Conservation (phyloP, 352 stramenopile species). For the Globisporangium perplexum region DNA sequence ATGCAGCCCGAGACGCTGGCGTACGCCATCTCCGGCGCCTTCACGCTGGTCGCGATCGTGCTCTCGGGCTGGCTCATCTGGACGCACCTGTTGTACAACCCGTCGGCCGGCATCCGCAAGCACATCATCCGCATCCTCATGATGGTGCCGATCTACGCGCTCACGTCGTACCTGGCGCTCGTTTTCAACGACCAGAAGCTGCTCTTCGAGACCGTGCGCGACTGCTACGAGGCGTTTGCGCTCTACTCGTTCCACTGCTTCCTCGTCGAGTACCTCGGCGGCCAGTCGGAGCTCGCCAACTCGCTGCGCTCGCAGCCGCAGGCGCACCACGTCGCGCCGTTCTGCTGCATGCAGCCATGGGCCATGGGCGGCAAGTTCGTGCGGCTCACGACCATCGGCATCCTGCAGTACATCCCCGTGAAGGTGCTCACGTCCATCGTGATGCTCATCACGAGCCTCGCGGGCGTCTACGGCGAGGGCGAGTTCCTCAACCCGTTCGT, state of each 20-base stretch:
- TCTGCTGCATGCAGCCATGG: constrained; percentile 88
- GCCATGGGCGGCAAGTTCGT: constrained; percentile 92
- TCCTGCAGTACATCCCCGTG: constrained; percentile 91
- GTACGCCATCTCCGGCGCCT: constrained; percentile 83
- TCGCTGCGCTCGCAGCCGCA: constrained; percentile 85
- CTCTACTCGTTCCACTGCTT: constrained; percentile 94
- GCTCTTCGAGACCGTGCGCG: constrained; percentile 87
- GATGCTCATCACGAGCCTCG: constrained; percentile 79
- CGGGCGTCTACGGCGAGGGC: constrained; percentile 87
- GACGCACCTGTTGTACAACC: constrained; percentile 86
- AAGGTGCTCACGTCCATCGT: constrained; percentile 87
- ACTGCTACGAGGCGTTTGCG: constrained; percentile 92
- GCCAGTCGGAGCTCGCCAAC: constrained; percentile 71
- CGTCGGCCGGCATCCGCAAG: constrained; percentile 75
- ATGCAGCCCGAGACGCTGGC: constrained; percentile 87
- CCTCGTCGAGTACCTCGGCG: constrained; percentile 85
- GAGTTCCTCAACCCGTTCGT: constrained; percentile 82
- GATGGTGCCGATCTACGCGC: constrained; percentile 92
- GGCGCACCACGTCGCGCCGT: constrained; percentile 70
- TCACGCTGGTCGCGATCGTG: constrained; percentile 82
- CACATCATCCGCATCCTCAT: constrained; percentile 92
- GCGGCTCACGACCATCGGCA: constrained; percentile 88
- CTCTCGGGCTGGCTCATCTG: constrained; percentile 85
- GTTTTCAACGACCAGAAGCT: constrained; percentile 89
- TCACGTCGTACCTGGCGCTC: constrained; percentile 88